Evolutionary conservation across 371 early-diverging fungal species (phyloP), one percentile per base, ranked within the genome.

Genomic region (Mucor circinelloides): DNA sequence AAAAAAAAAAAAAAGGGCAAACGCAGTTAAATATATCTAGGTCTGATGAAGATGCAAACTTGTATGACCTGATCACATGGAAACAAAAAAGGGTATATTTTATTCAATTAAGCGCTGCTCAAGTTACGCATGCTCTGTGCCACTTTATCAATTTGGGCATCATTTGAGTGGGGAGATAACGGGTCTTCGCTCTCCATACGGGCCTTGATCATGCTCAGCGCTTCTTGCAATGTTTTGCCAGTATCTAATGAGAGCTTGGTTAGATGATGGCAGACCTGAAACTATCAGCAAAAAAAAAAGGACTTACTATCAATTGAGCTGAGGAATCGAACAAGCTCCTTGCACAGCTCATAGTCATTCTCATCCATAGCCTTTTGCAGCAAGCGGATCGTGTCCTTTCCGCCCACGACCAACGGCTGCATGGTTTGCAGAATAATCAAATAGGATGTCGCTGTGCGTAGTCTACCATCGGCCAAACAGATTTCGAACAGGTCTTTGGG

Each of bases 351-450:
- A 75, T 86, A 93, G 68, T 95, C 93, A 60, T 91, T 83, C 31
- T 87, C 79, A 38, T 92, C 89, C 62, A 94, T 84, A 0, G 93
- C 88, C 64, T 82, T 90, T 60, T 93, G 87, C 61, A 95, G 70
- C 19, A 95, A 72, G 4, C 87, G 83, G 30, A 91, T 85, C 0
- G 93, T 88, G 66, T 89, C 89, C 75, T 90, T 80, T 15, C 86
- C 87, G 57, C 90, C 91, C 36, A 91, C 84, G 10, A 80, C 69
- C 17, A 84, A 31, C 0, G 94, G 89, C 68, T 94, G 92, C 79
- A 95, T 74, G 0, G 94, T 93, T 65, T 95, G 96, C 30, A 94
- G 76, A 50, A 95, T 92, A 58, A 95, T 90, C 6, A 96, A 67
- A 73, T 91, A 95, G 4, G 94, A 92, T 0, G 94, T 93, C 0